These are phyloP conservation scores for Pichia manshurica DNA, from an alignment of 805 yeast species.

Conservation along the genomic window DNA sequence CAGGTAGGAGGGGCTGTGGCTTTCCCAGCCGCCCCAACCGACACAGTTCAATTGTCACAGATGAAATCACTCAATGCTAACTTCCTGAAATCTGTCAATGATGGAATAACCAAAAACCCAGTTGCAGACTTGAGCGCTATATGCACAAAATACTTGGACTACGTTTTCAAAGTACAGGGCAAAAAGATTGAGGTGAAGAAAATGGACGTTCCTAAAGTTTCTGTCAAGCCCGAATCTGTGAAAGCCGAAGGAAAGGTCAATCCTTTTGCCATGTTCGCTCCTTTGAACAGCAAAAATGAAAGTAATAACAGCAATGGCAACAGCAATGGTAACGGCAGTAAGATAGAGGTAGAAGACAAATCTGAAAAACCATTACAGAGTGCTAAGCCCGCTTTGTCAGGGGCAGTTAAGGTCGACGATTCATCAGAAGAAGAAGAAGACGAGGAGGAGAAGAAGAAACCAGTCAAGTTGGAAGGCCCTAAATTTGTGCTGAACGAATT, in stretches of 20 bases:
- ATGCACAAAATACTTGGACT: conserved; percentile 54
- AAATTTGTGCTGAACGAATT: conserved; percentile 43
- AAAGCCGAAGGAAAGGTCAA: conserved; percentile 14
- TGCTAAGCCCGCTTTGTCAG: background rate
- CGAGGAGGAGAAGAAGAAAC: conserved; percentile 38
- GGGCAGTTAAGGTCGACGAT: conserved; percentile 10
- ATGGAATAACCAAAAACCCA: conserved; percentile 38
- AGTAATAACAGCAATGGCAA: background rate
- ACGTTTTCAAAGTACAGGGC: conserved; percentile 36
- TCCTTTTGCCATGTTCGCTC: conserved; percentile 14
- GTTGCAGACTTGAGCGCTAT: conserved; percentile 51
- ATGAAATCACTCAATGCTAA: conserved; percentile 61
- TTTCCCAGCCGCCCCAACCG: background rate
- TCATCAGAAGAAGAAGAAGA: conserved; percentile 24
- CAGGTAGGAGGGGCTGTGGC: background rate
- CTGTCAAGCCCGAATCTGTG: conserved; percentile 14
- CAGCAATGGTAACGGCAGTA: conserved; percentile 3
- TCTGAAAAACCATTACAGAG: background rate
- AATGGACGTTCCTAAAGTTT: conserved; percentile 22
- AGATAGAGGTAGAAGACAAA: too few relatives aligned
- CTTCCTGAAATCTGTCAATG: conserved; percentile 45
- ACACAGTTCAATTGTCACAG: conserved; percentile 38
- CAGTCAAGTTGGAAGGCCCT: conserved; percentile 67
- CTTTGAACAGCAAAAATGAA: background rate
- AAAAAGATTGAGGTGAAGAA: conserved; percentile 23